Conservation (phyloP, 2,329 filamentous ascomycete genomes). For the Fusarium sp. region DNA sequence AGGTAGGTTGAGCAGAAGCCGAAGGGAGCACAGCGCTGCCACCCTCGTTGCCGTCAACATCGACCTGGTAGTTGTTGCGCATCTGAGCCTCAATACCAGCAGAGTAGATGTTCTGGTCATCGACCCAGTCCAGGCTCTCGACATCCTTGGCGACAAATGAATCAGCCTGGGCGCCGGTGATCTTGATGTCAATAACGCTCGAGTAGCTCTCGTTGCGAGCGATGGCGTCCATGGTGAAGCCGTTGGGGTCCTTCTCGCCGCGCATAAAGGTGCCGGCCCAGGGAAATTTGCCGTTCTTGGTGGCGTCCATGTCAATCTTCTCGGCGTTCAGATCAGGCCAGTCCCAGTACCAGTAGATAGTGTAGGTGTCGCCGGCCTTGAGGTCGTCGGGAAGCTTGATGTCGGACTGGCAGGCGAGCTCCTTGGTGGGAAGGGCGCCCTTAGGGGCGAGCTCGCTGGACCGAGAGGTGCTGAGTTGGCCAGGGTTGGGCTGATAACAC, state of each 20-base stretch:
- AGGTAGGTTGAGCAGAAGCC: conserved; percentile 21
- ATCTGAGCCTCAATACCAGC: conserved; percentile 61
- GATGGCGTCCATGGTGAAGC: conserved; percentile 51
- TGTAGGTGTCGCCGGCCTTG: conserved; percentile 74
- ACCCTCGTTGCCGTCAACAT: conserved; percentile 46
- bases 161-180: conserved; percentile 43
- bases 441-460: conserved; percentile 65
- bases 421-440: conserved; percentile 65
- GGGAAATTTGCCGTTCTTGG: conserved; percentile 56
- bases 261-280: conserved; percentile 57
- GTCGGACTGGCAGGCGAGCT: conserved; percentile 85
- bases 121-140: conserved; percentile 47
- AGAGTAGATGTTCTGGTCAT: conserved; percentile 55
- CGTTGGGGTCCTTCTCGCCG: conserved; percentile 51
- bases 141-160: conserved; percentile 40
- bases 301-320: conserved; percentile 54
- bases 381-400: conserved; percentile 78
- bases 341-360: conserved; percentile 97
- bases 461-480: conserved; percentile 69
- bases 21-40: conserved; percentile 36
- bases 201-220: conserved; percentile 56
- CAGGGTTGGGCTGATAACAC: conserved; percentile 84
- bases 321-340: conserved; percentile 75
- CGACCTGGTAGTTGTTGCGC: conserved; percentile 58
- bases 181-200: conserved; percentile 56